A percentile compares a stretch with the other conserved stretches of the same genome.
Conservation (phyloP, 352 stramenopile genomes). For the Phytopythium chamaehyphon region DNA sequence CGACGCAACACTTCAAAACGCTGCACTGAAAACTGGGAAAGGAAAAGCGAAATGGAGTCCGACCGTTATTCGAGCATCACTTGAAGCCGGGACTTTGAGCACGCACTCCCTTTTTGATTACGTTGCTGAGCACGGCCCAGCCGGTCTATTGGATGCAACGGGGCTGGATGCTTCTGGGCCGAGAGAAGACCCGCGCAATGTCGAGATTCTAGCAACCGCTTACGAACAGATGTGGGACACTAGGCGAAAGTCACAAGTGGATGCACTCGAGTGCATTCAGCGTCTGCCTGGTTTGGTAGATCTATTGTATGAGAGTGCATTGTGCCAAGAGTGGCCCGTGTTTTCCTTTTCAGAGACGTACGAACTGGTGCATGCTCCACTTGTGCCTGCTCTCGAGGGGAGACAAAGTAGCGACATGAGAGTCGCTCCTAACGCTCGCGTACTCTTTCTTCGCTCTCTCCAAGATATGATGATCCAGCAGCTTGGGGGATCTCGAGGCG, state of each 20-base stretch:
- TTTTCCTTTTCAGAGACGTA: conserved; percentile 65
- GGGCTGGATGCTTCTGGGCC: conserved; percentile 19
- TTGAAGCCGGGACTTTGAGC: conserved; percentile 58
- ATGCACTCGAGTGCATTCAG: conserved; percentile 71
- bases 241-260: conserved; percentile 45
- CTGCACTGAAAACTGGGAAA: conserved; percentile 56
- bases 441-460: conserved; percentile 71
- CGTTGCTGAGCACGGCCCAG: conserved; percentile 46
- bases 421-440: conserved; percentile 32
- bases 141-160: conserved; percentile 50
- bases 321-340: conserved; percentile 43
- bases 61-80: conserved; percentile 42
- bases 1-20: conserved; percentile 59
- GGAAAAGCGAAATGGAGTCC: conserved; percentile 62
- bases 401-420: conserved; percentile 9
- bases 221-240: conserved; percentile 76
- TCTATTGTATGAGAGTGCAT: conserved; percentile 62
- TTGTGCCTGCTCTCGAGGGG: conserved; percentile 63
- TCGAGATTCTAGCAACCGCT: conserved; percentile 48
- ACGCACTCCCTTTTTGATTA: conserved; percentile 69
- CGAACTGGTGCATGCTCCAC: conserved; percentile 55
- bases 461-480: conserved; percentile 86
- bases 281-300: conserved; percentile 52
- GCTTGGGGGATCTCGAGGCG: conserved; percentile 61
- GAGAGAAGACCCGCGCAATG: conserved; percentile 37